Evolutionary conservation across 192 early-diverging fungal species (phyloP).

Genomic region (Linnemannia exigua): DNA sequence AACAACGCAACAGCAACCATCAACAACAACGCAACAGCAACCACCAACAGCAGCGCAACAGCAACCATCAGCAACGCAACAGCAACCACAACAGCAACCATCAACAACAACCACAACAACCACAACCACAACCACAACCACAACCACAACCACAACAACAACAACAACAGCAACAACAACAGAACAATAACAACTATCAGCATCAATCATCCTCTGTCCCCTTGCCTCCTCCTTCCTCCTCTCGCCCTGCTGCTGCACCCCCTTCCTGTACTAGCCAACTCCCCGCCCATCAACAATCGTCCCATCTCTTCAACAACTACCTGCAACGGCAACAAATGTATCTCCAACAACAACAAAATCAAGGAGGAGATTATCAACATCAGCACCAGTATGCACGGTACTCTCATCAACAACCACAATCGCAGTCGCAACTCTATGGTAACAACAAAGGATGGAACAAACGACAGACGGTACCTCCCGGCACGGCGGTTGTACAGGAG

Average conservation of each 20-base stretch:
- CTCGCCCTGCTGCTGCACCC: neutral
- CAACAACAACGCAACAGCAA: conserved; percentile 4
- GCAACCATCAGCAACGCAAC: neutral
- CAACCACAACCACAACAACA: neutral
- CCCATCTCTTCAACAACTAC: conserved; percentile 32
- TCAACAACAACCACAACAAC: neutral
- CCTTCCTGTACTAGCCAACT: conserved; percentile 15
- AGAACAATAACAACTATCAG: neutral
- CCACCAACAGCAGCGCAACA: neutral
- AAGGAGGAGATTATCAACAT: neutral
- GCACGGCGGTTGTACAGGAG: neutral
- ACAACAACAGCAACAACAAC: conserved; percentile 5
- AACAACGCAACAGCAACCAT: neutral
- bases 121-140: neutral
- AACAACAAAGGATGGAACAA: neutral
- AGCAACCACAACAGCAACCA: neutral
- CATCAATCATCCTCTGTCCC: neutral
- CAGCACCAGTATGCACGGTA: neutral
- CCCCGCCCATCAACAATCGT: conserved; percentile 29
- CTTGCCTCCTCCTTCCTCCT: neutral
- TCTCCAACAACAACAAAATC: conserved; percentile 2
- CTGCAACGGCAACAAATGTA: conserved; percentile 22
- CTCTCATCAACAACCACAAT: conserved; percentile 1
- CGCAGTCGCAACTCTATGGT: neutral
- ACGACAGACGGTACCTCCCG: neutral